Evolutionary conservation across 1,284 basidiomycete species (phyloP).

Genomic region (Vanrija sp.): DNA sequence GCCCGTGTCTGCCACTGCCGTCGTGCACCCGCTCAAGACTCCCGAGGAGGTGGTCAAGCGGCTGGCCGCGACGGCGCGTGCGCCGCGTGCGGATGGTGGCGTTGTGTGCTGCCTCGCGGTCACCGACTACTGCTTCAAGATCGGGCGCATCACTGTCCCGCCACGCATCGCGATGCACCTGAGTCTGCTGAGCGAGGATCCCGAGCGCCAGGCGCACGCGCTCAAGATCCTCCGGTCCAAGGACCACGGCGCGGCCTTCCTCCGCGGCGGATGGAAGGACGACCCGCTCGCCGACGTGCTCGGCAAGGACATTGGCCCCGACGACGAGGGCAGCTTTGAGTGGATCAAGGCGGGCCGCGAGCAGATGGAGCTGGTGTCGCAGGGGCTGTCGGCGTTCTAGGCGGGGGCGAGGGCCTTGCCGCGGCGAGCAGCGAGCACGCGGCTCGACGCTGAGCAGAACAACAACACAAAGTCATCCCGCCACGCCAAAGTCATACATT

Average conservation of each 20-base stretch:
- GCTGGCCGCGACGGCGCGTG: constrained; percentile 11
- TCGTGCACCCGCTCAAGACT: neutral
- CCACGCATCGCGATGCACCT: constrained; percentile 51
- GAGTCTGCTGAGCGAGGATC: constrained; percentile 20
- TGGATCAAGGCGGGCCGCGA: constrained; percentile 29
- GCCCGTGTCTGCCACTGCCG: constrained; percentile 1
- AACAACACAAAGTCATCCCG: neutral
- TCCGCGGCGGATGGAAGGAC: constrained; percentile 43
- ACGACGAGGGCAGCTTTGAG: constrained; percentile 15
- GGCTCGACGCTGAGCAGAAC: no score
- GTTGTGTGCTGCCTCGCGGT: constrained; percentile 66
- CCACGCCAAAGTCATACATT: neutral
- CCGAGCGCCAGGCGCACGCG: constrained; percentile 21
- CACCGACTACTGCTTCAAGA: constrained; percentile 68
- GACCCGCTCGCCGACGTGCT: constrained; percentile 30
- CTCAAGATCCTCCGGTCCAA: constrained; percentile 24
- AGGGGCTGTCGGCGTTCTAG: constrained; percentile 20
- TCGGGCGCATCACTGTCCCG: constrained; percentile 69
- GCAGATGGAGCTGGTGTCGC: constrained; percentile 30
- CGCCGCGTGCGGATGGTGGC: constrained; percentile 44
- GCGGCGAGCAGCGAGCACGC: neutral
- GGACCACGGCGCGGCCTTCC: constrained; percentile 38
- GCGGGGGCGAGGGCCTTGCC: neutral
- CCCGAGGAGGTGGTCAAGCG: constrained; percentile 8
- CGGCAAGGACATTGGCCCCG: constrained; percentile 31